Evolutionary conservation across 345 rosid species (phyloP).

Genomic region (Carallia pectinifolia): DNA sequence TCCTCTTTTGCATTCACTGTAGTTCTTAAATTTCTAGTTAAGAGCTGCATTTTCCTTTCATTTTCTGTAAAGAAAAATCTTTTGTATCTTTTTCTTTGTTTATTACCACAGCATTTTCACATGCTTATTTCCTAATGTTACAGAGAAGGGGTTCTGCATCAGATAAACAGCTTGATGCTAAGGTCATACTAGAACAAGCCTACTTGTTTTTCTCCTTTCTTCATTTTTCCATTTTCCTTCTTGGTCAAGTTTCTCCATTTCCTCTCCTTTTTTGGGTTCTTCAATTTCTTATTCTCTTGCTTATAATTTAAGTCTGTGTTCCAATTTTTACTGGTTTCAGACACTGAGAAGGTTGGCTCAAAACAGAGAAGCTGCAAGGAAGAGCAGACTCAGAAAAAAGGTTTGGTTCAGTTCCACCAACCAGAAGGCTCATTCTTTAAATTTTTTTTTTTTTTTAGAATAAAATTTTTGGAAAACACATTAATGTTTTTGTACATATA

Average conservation of each 20-base stretch:
- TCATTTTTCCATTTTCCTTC: neutral
- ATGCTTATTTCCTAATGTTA: slow-evolving; percentile 22
- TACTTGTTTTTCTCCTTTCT: neutral
- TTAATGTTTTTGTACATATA: neutral
- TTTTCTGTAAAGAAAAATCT: too few relatives aligned
- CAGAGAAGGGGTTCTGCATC: slow-evolving; percentile 88
- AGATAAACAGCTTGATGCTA: slow-evolving; percentile 84
- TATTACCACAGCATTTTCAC: slow-evolving; percentile 5
- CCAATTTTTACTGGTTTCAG: slow-evolving; percentile 37
- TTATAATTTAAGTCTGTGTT: neutral
- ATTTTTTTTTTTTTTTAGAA: neutral
- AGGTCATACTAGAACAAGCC: slow-evolving; percentile 41
- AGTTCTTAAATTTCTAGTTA: too few relatives aligned
- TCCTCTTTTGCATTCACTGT: neutral
- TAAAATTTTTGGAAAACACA: neutral
- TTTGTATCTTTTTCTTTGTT: slow-evolving; percentile 1
- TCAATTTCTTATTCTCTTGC: neutral
- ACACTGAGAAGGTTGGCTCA: slow-evolving; percentile 96
- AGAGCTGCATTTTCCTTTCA: too few relatives aligned
- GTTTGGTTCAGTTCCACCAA: slow-evolving; percentile 26
- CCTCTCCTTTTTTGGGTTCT: neutral
- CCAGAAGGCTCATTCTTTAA: neutral
- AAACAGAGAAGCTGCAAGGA: slow-evolving; percentile 99
- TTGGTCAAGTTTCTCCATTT: neutral
- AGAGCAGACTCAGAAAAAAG: slow-evolving; percentile 97